These are phyloP conservation scores for Auricularia heimuer DNA, from an alignment of 768 basidiomycete genomes.

Conservation along the genomic window DNA sequence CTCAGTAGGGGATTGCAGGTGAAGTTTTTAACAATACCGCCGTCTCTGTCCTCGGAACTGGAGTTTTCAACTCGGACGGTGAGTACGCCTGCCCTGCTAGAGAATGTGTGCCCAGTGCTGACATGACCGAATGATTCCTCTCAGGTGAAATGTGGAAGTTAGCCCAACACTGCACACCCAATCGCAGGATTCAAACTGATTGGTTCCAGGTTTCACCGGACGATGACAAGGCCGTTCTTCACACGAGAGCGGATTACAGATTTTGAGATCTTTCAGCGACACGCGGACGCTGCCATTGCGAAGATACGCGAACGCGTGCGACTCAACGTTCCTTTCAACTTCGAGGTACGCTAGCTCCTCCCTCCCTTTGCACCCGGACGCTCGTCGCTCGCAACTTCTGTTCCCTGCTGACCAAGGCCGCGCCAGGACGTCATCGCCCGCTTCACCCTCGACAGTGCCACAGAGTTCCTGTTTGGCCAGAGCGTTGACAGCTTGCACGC, in stretches of 20 bases:
- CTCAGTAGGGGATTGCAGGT: constrained; percentile 16
- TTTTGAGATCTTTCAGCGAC: neutral
- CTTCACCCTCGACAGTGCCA: constrained; percentile 30
- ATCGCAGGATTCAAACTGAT: neutral
- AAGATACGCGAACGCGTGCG: neutral
- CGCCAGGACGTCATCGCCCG: constrained; percentile 6
- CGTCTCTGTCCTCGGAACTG: constrained; percentile 33
- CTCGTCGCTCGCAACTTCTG: too few species aligned
- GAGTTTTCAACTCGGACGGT: constrained; percentile 45
- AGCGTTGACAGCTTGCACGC: constrained; percentile 30
- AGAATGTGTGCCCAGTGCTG: neutral
- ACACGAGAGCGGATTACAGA: neutral
- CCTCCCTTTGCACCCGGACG: too few species aligned
- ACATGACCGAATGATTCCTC: neutral
- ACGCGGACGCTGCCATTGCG: neutral
- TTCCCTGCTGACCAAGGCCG: neutral
- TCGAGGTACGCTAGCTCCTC: neutral
- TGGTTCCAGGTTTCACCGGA: constrained; percentile 44
- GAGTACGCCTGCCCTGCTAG: neutral
- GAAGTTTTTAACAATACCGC: constrained; percentile 22
- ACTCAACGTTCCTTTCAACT: neutral
- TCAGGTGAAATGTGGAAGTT: constrained; percentile 18
- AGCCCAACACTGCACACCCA: neutral
- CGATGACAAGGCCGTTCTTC: constrained; percentile 30
- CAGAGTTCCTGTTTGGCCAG: constrained; percentile 42